Evolutionary conservation across 1,284 basidiomycete species (phyloP), one percentile per base, ranked within the genome.

Genomic region (Puccinia coronata): DNA sequence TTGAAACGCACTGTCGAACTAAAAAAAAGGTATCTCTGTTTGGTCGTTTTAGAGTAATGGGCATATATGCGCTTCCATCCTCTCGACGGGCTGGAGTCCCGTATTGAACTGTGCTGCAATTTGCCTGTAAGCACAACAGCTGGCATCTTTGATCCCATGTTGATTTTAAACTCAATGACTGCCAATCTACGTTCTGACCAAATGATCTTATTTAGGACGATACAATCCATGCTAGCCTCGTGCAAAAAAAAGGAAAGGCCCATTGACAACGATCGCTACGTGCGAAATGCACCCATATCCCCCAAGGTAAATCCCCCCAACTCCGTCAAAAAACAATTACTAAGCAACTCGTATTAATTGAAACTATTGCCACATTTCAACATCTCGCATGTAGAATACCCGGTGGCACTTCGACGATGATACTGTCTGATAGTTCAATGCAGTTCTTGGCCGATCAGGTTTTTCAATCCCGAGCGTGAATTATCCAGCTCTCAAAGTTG

Each of bases 141-240:
- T 47, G 12, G n/a, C 12, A 61, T 55, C 57, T 34, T 25, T n/a
- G n/a, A 28, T 57, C 8, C 20, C 53, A 53, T 28, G 8, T 57
- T 57, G n/a, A 3, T 1, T 5, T 25, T 57, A 28, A 57, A 57
- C 28, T 28, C n/a, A 6, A 20, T 57, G 63, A 2, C 23, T 43
- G 14, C 28, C 20, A 47, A 73, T 82, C 92, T 93, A 39, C 88
- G 91, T 53, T 89, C 92, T 2, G 90, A 94, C 57, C 93, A 92
- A 84, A 61, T 31, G 23, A 61, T 61, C 4, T 31, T 28, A 5
- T 8, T 28, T 23, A 90, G 93, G 57, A 93, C 92, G 11, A 86
- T 94, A 69, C 92, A 94, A 87, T 93, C 92, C 84, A 94, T 94
- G 92, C 88, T 94, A 81, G 92, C 92, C 28, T 93, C 92, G 16